Conservation (phyloP, 2,329 filamentous ascomycete species). For the Alternaria sp. region DNA sequence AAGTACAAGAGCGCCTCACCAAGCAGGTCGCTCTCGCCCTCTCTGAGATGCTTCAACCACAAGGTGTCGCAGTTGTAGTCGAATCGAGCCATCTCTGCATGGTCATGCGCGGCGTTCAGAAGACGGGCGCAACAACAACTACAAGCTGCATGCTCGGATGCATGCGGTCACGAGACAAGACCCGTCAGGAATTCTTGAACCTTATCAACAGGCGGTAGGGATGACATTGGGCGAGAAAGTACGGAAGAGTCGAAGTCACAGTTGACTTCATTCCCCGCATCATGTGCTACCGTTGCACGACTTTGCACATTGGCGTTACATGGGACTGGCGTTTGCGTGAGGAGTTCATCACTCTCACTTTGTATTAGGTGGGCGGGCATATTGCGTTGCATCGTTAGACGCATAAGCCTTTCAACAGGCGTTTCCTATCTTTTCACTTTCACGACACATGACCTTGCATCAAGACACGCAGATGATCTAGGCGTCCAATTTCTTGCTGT, state of each 20-base stretch:
- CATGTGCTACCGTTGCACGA: constrained; percentile 1
- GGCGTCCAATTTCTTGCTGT: not conserved
- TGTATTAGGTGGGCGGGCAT: constrained; percentile 15
- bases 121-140: constrained; percentile 84
- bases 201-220: constrained; percentile 57
- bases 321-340: constrained; percentile 7
- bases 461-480: not conserved
- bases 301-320: constrained; percentile 20
- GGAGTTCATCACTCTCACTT: constrained; percentile 44
- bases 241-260: not conserved
- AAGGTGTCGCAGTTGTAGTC: constrained; percentile 97
- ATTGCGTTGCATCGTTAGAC: constrained; percentile 7
- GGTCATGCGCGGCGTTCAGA: constrained; percentile 98
- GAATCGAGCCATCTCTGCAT: constrained; percentile 97
- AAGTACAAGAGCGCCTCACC: constrained; percentile 95
- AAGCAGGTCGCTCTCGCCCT: constrained; percentile 96
- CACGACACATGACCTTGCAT: not conserved
- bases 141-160: constrained; percentile 98
- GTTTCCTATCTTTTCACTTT: not conserved
- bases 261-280: not conserved
- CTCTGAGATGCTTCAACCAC: constrained; percentile 89
- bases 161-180: constrained; percentile 92
- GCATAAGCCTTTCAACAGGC: constrained; percentile 13
- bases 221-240: not conserved
- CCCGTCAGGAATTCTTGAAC: constrained; percentile 92